Evolutionary conservation across 345 rosid genomes (phyloP).

Genomic region (Mallotus nudiflorus): DNA sequence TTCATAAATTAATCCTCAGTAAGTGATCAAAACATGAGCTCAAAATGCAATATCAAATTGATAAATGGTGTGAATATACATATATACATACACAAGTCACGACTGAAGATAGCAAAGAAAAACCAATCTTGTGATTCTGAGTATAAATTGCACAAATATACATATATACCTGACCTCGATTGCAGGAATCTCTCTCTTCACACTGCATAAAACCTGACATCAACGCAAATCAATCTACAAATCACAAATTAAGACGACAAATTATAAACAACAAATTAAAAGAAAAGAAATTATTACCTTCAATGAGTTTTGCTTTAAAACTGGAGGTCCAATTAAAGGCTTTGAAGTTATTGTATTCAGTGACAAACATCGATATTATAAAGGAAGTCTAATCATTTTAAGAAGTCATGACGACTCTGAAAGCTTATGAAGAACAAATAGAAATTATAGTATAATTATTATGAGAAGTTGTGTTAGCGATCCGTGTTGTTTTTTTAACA

Average conservation of each 20-base stretch:
- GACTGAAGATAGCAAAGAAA: too few relatives aligned
- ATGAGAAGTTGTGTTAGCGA: too few relatives aligned
- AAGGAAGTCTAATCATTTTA: conserved; percentile 35
- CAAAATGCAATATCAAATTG: too few relatives aligned
- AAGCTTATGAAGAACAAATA: not conserved
- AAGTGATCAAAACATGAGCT: too few relatives aligned
- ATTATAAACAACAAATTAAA: not conserved
- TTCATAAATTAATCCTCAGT: too few relatives aligned
- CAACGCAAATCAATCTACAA: not conserved
- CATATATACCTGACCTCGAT: conserved; percentile 62
- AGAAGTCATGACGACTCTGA: conserved; percentile 40
- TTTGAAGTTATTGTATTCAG: conserved; percentile 30
- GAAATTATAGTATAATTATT: not conserved
- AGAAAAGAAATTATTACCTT: conserved; percentile 26
- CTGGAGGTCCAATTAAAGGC: conserved; percentile 8
- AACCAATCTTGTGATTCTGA: too few relatives aligned
- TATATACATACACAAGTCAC: too few relatives aligned
- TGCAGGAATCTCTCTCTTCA: conserved; percentile 49
- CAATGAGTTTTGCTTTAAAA: conserved; percentile 11
- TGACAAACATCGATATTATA: conserved; percentile 29
- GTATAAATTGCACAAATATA: too few relatives aligned
- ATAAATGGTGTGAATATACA: too few relatives aligned
- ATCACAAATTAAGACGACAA: conserved; percentile 3
- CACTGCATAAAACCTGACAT: conserved; percentile 53
- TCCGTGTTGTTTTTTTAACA: not conserved